Conservation (phyloP, 2,329 filamentous ascomycete genomes). For the Amesomyces nigricolor region DNA sequence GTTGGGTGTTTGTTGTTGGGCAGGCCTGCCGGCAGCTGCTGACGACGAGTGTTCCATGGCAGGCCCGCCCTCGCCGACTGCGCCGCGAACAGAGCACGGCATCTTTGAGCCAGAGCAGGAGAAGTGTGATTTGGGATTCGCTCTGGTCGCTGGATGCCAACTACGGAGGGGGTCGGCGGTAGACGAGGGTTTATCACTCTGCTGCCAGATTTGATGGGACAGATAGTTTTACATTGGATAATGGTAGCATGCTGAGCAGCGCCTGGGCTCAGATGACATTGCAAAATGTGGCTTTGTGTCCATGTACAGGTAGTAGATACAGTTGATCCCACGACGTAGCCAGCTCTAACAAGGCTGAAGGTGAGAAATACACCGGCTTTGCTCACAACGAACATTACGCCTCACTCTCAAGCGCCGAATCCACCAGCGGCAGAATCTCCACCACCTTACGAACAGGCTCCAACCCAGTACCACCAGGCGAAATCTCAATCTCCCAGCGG, state of each 20-base stretch:
- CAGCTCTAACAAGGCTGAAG: not conserved
- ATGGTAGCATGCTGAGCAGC: not conserved
- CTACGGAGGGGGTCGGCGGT: slow-evolving; percentile 40
- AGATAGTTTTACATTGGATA: not conserved
- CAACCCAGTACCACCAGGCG: slow-evolving; percentile 26
- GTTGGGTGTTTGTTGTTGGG: no score
- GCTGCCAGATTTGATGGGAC: no score
- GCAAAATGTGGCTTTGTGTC: not conserved
- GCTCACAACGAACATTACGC: slow-evolving; percentile 1
- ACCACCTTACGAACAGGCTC: slow-evolving; percentile 32
- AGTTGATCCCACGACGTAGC: not conserved
- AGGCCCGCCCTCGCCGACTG: slow-evolving; percentile 20
- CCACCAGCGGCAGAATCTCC: slow-evolving; percentile 31
- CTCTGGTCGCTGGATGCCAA: slow-evolving; percentile 57
- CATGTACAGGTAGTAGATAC: slow-evolving; percentile 1
- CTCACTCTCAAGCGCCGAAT: not conserved
- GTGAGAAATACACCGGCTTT: not conserved
- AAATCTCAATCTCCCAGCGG: slow-evolving; percentile 36
- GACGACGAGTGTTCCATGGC: slow-evolving; percentile 21
- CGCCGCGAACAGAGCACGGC: slow-evolving; percentile 37
- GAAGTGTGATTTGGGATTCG: slow-evolving; percentile 55
- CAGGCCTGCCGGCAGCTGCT: slow-evolving; percentile 9
- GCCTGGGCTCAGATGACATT: not conserved
- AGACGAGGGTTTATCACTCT: no score
- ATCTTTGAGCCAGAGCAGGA: slow-evolving; percentile 39